These are phyloP conservation scores for Exsudoporus floridanus DNA, from an alignment of 1,284 basidiomycete species.

Conservation along the genomic window DNA sequence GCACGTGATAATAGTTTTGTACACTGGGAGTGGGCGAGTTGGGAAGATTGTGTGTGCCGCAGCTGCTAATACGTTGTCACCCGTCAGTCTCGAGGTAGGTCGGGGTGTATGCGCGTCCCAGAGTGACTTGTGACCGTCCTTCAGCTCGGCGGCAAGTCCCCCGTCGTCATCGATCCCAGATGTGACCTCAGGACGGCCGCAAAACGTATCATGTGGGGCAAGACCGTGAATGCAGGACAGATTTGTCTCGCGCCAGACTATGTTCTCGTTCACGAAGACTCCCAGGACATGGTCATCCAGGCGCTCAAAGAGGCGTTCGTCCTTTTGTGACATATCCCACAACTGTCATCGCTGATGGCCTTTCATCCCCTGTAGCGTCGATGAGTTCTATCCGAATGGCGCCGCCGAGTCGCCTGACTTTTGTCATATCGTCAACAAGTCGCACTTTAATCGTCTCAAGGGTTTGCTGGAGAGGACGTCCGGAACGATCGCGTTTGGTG, in stretches of 20 bases:
- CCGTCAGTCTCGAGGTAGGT: conserved; percentile 73
- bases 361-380: conserved; percentile 38
- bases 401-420: conserved; percentile 45
- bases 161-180: conserved; percentile 74
- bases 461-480: conserved; percentile 64
- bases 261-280: conserved; percentile 64
- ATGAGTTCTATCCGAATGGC: conserved; percentile 54
- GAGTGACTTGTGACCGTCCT: not conserved
- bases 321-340: conserved; percentile 1
- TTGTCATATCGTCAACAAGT: conserved; percentile 49
- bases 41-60: conserved; percentile 79
- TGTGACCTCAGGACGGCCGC: conserved; percentile 61
- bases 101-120: not conserved
- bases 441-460: conserved; percentile 64
- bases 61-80: conserved; percentile 84
- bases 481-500: conserved; percentile 72
- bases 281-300: conserved; percentile 62
- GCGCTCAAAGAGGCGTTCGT: conserved; percentile 62
- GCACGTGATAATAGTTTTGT: conserved; percentile 44
- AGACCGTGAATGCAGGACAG: conserved; percentile 74
- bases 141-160: conserved; percentile 63
- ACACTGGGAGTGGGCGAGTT: conserved; percentile 67
- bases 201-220: conserved; percentile 77
- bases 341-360: not conserved
- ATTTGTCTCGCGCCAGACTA: conserved; percentile 80